These are phyloP conservation scores for Arthrinium phaeospermum DNA, from an alignment of 2,329 filamentous ascomycete genomes.

Conservation along the genomic window DNA sequence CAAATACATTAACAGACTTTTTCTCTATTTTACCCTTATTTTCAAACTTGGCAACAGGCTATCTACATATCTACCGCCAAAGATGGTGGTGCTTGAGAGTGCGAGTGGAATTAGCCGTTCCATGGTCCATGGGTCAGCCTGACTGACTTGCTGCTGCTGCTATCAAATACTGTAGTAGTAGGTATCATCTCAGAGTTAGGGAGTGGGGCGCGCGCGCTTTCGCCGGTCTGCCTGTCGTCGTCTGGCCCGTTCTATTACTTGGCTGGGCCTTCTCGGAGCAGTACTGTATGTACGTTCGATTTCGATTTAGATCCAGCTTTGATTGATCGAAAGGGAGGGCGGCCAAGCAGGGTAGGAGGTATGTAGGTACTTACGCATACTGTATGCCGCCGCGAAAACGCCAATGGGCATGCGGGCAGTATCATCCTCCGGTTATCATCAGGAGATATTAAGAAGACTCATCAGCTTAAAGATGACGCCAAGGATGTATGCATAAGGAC, in stretches of 20 bases:
- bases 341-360: neutral
- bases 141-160: neutral
- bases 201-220: neutral
- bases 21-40: neutral
- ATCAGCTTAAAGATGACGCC: neutral
- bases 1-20: neutral
- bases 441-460: neutral
- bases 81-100: neutral
- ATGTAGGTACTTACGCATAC: neutral
- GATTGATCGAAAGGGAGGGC: neutral
- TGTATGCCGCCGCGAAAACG: slow-evolving; percentile 8
- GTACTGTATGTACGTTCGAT: neutral
- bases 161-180: neutral
- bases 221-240: neutral
- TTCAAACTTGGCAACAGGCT: neutral
- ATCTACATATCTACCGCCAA: neutral
- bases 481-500: neutral
- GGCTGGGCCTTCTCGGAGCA: neutral
- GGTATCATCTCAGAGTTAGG: neutral
- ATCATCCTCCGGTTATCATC: neutral
- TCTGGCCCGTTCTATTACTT: neutral
- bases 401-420: neutral
- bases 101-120: slow-evolving; percentile 4
- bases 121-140: neutral
- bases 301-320: neutral